These are phyloP conservation scores for Polygonum aviculare DNA, from an alignment of 148 eudicot species.

Conservation along the genomic window DNA sequence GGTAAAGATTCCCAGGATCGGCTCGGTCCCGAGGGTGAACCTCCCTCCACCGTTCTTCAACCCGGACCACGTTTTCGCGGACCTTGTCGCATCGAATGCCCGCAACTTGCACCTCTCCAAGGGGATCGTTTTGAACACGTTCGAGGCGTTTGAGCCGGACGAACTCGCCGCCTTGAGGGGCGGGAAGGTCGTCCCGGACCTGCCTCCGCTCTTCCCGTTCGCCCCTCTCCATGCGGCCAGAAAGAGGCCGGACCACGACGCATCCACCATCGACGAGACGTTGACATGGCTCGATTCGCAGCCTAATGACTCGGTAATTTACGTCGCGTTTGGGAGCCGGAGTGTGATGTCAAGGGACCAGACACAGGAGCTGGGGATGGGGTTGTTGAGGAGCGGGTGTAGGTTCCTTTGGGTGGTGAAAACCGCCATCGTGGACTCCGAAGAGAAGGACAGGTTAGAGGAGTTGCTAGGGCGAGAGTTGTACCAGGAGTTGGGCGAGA, in stretches of 20 bases:
- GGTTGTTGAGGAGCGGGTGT: slow-evolving; percentile 25
- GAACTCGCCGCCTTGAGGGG: slow-evolving; percentile 13
- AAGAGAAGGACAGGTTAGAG: slow-evolving; percentile 18
- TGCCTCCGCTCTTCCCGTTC: slow-evolving; percentile 18
- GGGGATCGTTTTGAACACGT: slow-evolving; percentile 19
- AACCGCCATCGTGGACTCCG: slow-evolving; percentile 28
- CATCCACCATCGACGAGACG: neutral
- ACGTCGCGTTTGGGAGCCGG: slow-evolving; percentile 39
- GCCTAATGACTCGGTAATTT: slow-evolving; percentile 22
- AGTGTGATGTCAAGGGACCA: slow-evolving; percentile 29
- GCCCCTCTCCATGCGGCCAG: slow-evolving; percentile 15
- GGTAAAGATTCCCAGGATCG: neutral
- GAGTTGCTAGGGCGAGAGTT: slow-evolving; percentile 24
- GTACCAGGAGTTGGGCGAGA: slow-evolving; percentile 7
- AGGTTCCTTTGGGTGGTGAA: slow-evolving; percentile 45
- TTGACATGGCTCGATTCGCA: slow-evolving; percentile 29
- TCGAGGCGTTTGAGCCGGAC: slow-evolving; percentile 23
- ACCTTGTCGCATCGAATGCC: slow-evolving; percentile 6
- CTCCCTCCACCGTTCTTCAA: slow-evolving; percentile 36
- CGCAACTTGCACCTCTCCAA: slow-evolving; percentile 12
- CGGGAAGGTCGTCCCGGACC: slow-evolving; percentile 3
- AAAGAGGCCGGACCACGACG: neutral
- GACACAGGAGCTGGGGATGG: slow-evolving; percentile 32
- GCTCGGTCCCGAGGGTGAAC: slow-evolving; percentile 15
- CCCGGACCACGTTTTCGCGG: slow-evolving; percentile 19